Percentiles rank a stretch among this genome's conserved stretches.
Conservation (phyloP, 495 filamentous ascomycete species). For the Xanthoparmelia taractica region DNA sequence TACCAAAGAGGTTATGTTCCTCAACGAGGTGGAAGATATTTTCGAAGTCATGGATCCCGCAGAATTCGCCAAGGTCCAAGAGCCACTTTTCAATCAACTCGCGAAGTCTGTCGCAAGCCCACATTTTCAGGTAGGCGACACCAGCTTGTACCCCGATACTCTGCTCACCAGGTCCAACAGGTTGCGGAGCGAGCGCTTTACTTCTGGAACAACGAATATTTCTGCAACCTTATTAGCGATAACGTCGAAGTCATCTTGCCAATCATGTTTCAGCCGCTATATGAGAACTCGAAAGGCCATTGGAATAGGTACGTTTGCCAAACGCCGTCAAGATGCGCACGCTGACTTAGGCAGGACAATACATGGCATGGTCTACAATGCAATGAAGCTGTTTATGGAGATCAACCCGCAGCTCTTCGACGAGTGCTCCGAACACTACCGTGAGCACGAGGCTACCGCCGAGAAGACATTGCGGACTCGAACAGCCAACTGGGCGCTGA, state of each 20-base stretch:
- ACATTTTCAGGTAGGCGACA: constrained; percentile 73
- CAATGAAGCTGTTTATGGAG: constrained; percentile 99
- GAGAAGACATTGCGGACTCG: constrained; percentile 68
- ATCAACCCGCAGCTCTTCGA: constrained; percentile 98
- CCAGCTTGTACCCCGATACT: background rate
- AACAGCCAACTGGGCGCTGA: constrained; percentile 76
- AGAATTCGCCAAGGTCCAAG: constrained; percentile 98
- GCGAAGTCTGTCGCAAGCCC: constrained; percentile 97
- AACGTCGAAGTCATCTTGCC: constrained; percentile 97
- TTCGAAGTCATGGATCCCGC: constrained; percentile 99
- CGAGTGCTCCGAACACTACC: constrained; percentile 95
- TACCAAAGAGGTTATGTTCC: constrained; percentile 99
- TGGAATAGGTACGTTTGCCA: constrained; percentile 80
- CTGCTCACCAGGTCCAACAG: constrained; percentile 31
- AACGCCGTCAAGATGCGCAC: background rate
- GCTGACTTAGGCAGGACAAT: constrained; percentile 63
- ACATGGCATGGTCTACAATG: constrained; percentile 99
- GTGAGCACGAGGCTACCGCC: constrained; percentile 88
- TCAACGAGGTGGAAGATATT: constrained; percentile 99
- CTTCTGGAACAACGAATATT: constrained; percentile 99
- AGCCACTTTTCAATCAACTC: constrained; percentile 91
- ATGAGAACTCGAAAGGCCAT: constrained; percentile 98
- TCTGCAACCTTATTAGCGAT: constrained; percentile 98
- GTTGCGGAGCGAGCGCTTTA: constrained; percentile 96
- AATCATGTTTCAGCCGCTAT: constrained; percentile 98